A percentile compares a stretch with the other conserved stretches of the same genome.
These are phyloP conservation scores for Fusarium sp. DNA, from an alignment of 2,329 filamentous ascomycete species.

Conservation along the genomic window DNA sequence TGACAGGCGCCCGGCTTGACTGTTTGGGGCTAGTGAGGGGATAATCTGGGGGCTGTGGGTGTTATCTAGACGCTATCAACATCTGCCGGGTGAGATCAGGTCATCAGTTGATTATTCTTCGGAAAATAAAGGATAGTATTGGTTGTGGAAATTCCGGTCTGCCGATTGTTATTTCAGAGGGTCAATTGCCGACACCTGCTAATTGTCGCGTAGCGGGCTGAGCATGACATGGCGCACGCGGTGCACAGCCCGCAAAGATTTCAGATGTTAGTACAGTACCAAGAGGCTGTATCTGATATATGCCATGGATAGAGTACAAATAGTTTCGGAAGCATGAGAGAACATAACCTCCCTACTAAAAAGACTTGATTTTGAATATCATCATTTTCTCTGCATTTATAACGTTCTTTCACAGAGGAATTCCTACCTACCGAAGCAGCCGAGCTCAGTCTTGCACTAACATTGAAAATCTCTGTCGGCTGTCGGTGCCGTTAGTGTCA, in stretches of 20 bases:
- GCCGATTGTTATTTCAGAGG: background rate
- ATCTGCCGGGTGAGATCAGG: background rate
- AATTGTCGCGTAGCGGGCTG: background rate
- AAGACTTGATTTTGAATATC: too few relatives aligned
- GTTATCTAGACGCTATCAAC: conserved; percentile 21
- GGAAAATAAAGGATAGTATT: background rate
- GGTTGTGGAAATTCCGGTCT: background rate
- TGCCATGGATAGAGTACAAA: too few relatives aligned
- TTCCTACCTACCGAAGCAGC: too few relatives aligned
- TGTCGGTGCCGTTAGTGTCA: background rate
- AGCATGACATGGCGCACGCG: background rate
- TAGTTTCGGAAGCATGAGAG: too few relatives aligned
- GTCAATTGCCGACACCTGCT: background rate
- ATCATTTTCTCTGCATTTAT: too few relatives aligned
- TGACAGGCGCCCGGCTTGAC: background rate
- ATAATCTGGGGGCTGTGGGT: background rate
- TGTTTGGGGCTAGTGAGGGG: background rate
- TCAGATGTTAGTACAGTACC: too few relatives aligned
- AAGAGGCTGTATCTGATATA: too few relatives aligned
- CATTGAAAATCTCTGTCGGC: background rate
- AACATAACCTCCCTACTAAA: too few relatives aligned
- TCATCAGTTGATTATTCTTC: background rate
- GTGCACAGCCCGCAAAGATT: background rate
- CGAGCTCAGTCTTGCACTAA: background rate
- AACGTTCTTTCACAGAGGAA: too few relatives aligned